These are phyloP conservation scores for Hibiscus syriacus DNA, from an alignment of 345 rosid species.

Conservation along the genomic window DNA sequence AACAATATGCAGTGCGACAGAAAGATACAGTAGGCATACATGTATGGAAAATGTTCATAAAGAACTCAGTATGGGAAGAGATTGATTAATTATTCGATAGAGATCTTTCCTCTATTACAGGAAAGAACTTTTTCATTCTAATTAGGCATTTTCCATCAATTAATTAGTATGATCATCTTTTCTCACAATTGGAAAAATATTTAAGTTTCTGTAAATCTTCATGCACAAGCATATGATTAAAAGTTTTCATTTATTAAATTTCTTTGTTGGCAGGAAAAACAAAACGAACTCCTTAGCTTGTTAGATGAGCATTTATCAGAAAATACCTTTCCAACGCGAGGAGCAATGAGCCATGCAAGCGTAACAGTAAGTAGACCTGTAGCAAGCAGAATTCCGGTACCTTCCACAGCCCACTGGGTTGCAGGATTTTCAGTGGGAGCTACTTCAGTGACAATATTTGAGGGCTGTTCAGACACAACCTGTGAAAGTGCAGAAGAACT, in stretches of 20 bases:
- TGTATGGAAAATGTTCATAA: not conserved
- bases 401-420: conserved; percentile 93
- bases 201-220: not conserved
- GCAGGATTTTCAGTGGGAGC: conserved; percentile 58
- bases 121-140: not conserved
- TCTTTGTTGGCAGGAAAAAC: not conserved
- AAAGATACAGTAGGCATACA: not conserved
- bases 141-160: not conserved
- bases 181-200: not conserved
- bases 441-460: conserved; percentile 41
- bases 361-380: conserved; percentile 87
- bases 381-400: conserved; percentile 89
- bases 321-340: conserved; percentile 92
- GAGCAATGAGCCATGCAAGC: conserved; percentile 94
- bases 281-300: not conserved
- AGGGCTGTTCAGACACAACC: conserved; percentile 59
- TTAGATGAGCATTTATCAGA: not conserved
- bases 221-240: not conserved
- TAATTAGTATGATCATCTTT: not conserved
- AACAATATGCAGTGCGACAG: not conserved
- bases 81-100: not conserved
- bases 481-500: conserved; percentile 41
- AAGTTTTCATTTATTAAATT: not conserved
- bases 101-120: not conserved
- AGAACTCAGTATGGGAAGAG: not conserved